Conservation (phyloP, 2,329 filamentous ascomycete species). For the Paradendryphiella salina region DNA sequence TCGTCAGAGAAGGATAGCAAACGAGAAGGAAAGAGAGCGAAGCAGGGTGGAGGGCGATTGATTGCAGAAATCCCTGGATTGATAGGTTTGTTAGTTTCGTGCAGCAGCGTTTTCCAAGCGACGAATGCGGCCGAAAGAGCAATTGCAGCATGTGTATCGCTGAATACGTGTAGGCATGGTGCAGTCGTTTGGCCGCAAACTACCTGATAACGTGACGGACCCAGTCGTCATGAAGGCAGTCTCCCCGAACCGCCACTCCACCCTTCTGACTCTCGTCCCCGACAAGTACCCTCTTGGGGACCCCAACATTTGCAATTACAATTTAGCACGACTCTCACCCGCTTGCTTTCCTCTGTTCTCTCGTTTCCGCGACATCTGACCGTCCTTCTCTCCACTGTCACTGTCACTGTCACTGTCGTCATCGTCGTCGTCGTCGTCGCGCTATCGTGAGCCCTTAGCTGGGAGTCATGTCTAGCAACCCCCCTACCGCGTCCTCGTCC, state of each 20-base stretch:
- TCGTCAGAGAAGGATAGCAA: slow-evolving; percentile 6
- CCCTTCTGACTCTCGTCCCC: slow-evolving; percentile 10
- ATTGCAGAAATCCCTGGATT: too few species aligned
- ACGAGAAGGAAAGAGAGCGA: background rate
- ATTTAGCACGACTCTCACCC: background rate
- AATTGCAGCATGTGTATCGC: too few species aligned
- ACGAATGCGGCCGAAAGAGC: too few species aligned
- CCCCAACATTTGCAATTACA: slow-evolving; percentile 11
- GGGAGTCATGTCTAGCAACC: slow-evolving; percentile 52
- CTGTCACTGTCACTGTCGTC: background rate
- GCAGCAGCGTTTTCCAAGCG: background rate
- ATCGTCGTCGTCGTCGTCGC: slow-evolving; percentile 11
- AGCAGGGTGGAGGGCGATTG: background rate
- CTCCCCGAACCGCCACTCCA: slow-evolving; percentile 11
- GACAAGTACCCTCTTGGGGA: slow-evolving; percentile 20
- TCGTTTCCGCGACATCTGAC: background rate
- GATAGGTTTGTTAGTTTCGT: background rate
- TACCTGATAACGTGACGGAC: slow-evolving; percentile 1
- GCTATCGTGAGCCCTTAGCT: slow-evolving; percentile 31
- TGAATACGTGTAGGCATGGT: too few species aligned
- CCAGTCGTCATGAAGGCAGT: slow-evolving; percentile 4
- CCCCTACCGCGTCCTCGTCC: slow-evolving; percentile 47
- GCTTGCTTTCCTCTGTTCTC: background rate
- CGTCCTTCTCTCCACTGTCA: slow-evolving; percentile 3
- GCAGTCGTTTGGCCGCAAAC: background rate